These are phyloP conservation scores for Danielozyma ontarioensis DNA, from an alignment of 805 yeast species.

Conservation along the genomic window DNA sequence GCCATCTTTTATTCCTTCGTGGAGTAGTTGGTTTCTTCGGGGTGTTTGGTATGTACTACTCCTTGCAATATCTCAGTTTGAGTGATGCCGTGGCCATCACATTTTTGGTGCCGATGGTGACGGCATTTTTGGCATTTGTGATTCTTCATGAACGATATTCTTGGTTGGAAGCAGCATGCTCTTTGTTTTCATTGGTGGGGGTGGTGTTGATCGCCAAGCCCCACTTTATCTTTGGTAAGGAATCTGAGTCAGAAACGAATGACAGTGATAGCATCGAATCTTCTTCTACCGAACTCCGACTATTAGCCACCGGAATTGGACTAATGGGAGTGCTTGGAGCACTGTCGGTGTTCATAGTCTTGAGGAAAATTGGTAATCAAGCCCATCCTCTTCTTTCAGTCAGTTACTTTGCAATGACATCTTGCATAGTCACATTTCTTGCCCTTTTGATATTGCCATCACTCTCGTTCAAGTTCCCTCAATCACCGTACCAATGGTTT, in stretches of 20 bases:
- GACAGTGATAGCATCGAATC: conserved; percentile 43
- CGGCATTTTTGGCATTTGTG: conserved; percentile 68
- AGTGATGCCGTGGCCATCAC: conserved; percentile 81
- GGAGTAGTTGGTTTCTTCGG: conserved; percentile 72
- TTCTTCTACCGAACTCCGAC: conserved; percentile 46
- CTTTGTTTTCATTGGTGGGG: conserved; percentile 63
- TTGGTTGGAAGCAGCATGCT: conserved; percentile 62
- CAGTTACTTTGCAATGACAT: conserved; percentile 63
- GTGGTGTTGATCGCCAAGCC: conserved; percentile 83
- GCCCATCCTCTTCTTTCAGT: conserved; percentile 83
- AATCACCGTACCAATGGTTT: conserved; percentile 59
- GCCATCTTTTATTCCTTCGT: conserved; percentile 52
- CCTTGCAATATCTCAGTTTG: conserved; percentile 66
- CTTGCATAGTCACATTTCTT: conserved; percentile 48
- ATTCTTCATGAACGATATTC: conserved; percentile 65
- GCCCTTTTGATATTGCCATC: conserved; percentile 55
- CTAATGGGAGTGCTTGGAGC: conserved; percentile 68
- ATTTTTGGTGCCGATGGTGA: conserved; percentile 70
- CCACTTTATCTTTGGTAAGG: conserved; percentile 54
- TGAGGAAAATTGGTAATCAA: conserved; percentile 68
- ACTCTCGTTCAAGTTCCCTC: conserved; percentile 56
- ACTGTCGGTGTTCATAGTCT: conserved; percentile 60
- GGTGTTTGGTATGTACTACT: conserved; percentile 72
- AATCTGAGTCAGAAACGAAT: conserved; percentile 23
- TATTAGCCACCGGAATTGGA: conserved; percentile 61